These are phyloP conservation scores for Coemansia sp. DNA, from an alignment of 192 early-diverging fungal genomes.

Conservation along the genomic window DNA sequence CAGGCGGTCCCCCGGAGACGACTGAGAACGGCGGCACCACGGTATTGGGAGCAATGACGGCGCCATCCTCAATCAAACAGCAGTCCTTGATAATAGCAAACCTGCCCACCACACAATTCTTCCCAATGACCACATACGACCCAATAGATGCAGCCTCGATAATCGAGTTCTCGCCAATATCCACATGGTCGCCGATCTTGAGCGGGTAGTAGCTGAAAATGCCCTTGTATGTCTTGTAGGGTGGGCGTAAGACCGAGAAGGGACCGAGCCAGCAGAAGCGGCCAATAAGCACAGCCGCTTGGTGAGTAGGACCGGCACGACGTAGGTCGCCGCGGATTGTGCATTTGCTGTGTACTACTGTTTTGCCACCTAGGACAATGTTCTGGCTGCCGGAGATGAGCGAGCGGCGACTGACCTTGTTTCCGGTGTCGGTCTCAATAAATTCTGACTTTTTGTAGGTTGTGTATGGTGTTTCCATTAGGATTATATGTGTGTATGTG, in stretches of 20 bases:
- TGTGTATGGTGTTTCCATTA: conserved; percentile 69
- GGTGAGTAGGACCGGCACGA: conserved; percentile 79
- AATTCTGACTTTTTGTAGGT: conserved; percentile 84
- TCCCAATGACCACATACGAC: conserved; percentile 84
- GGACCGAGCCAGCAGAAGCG: conserved; percentile 81
- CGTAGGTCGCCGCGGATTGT: conserved; percentile 93
- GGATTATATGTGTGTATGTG: neutral
- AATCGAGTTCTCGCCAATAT: conserved; percentile 81
- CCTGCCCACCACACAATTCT: conserved; percentile 91
- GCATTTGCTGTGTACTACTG: conserved; percentile 87
- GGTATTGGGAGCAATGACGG: conserved; percentile 87
- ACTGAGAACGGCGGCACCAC: conserved; percentile 91
- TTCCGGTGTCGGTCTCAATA: conserved; percentile 98
- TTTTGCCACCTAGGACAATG: conserved; percentile 95
- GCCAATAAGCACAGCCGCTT: conserved; percentile 89
- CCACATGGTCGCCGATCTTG: conserved; percentile 93
- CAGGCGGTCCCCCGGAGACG: conserved; percentile 77
- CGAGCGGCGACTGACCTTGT: conserved; percentile 91
- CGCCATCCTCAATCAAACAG: conserved; percentile 81
- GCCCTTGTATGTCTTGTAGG: conserved; percentile 89
- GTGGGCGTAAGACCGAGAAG: conserved; percentile 81
- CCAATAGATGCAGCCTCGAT: conserved; percentile 93
- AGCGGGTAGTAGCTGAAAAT: conserved; percentile 95
- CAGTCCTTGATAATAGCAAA: conserved; percentile 98
- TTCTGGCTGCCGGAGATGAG: conserved; percentile 94